These are phyloP conservation scores for Neopestalotiopsis sp. DNA, from an alignment of 2,329 filamentous ascomycete genomes.

Conservation along the genomic window DNA sequence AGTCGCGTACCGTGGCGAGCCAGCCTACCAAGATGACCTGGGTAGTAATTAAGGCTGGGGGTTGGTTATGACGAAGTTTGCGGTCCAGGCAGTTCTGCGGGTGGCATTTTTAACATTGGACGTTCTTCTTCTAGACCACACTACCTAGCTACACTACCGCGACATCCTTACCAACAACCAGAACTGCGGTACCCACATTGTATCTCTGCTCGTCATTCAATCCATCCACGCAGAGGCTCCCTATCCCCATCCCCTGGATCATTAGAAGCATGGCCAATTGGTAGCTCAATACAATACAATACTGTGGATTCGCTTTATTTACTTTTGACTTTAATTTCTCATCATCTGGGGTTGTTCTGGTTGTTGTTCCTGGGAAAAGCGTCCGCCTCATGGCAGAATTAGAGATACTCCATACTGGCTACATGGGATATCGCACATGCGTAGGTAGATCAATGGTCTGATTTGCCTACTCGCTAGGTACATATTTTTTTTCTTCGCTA, in stretches of 20 bases:
- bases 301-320: neutral
- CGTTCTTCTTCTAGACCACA: neutral
- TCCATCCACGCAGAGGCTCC: neutral
- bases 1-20: no score
- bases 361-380: neutral
- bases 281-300: neutral
- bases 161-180: neutral
- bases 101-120: no score
- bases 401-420: no score
- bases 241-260: neutral
- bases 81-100: no score
- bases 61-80: no score
- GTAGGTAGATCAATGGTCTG: neutral
- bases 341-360: neutral
- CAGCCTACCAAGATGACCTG: no score
- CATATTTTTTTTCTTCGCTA: neutral
- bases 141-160: no score
- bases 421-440: neutral
- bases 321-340: neutral
- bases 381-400: neutral
- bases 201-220: constrained; percentile 2
- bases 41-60: no score
- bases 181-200: neutral
- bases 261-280: neutral
- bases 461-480: neutral